A percentile compares a stretch with the other conserved stretches of the same genome.
phyloP scores from a whole-genome alignment of 2,329 filamentous ascomycete species.

The Fusarium scirpi region DNA sequence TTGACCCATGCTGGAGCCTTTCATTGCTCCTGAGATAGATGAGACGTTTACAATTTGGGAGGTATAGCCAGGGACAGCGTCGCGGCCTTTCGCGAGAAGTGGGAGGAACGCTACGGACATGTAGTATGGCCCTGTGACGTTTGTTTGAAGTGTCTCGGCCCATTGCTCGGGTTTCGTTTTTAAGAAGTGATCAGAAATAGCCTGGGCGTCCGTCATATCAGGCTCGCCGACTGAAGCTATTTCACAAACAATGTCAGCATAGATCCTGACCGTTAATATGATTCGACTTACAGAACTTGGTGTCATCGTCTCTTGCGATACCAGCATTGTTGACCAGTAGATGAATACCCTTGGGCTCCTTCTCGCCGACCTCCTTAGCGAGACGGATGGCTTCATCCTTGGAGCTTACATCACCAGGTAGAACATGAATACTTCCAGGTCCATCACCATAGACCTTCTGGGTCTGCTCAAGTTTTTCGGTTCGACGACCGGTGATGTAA shows the following conservation, averaged over 20 bases:
- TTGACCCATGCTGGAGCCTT: constrained; percentile 8
- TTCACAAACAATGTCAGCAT: accelerated
- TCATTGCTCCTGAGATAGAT: background rate
- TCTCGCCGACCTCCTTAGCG: background rate
- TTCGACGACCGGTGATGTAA: constrained; percentile 14
- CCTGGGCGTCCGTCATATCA: background rate
- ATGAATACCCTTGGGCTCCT: background rate
- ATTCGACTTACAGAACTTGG: background rate
- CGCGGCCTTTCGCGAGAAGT: background rate
- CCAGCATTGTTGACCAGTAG: constrained; percentile 9
- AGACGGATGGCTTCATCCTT: constrained; percentile 2
- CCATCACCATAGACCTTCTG: background rate
- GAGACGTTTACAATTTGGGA: constrained; percentile 7
- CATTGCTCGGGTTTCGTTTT: constrained; percentile 3
- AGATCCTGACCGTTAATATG: accelerated
- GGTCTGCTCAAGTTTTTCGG: background rate
- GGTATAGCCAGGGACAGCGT: background rate
- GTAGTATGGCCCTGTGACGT: constrained; percentile 5
- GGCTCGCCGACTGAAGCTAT: background rate
- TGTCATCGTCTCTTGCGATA: constrained; percentile 4
- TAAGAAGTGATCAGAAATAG: constrained; percentile 11
- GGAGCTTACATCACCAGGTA: constrained; percentile 3
- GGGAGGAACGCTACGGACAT: constrained; percentile 13
- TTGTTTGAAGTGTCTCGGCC: background rate
- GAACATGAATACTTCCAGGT: constrained; percentile 5